Evolutionary conservation across 305 asterid genomes (phyloP).

Genomic region (Petunia hybrid): DNA sequence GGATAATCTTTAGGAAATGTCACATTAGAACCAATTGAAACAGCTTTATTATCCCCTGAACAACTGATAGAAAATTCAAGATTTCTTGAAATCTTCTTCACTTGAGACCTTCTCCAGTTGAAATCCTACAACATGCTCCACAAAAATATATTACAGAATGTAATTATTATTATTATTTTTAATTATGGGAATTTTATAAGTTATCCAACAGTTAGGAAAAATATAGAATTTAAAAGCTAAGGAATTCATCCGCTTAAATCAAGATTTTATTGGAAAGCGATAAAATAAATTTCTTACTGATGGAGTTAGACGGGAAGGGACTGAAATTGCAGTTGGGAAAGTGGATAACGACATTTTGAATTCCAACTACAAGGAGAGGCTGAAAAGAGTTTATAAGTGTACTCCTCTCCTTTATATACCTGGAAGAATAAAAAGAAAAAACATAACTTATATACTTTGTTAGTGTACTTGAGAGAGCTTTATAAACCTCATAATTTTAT

Average conservation of each 20-base stretch:
- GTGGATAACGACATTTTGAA: constrained; percentile 62
- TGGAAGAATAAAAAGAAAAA: too few relatives aligned
- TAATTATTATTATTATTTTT: too few relatives aligned
- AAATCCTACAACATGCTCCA: constrained; percentile 45
- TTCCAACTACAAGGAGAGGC: constrained; percentile 27
- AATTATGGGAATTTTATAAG: too few relatives aligned
- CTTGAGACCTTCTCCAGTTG: constrained; percentile 39
- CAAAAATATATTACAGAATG: background rate
- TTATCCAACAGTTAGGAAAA: too few relatives aligned
- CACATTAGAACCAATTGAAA: constrained; percentile 58
- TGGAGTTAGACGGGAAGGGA: constrained; percentile 37
- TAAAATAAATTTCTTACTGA: constrained; percentile 34
- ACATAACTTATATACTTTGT: background rate
- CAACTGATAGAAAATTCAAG: constrained; percentile 42
- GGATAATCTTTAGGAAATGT: constrained; percentile 78
- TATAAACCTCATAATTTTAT: too few relatives aligned
- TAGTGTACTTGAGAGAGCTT: too few relatives aligned
- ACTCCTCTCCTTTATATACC: background rate
- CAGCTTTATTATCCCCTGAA: constrained; percentile 47
- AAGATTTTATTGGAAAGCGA: background rate
- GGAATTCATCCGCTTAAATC: background rate
- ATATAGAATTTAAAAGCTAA: background rate
- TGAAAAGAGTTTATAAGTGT: background rate
- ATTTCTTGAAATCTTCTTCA: constrained; percentile 46
- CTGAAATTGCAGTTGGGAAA: constrained; percentile 47